phyloP scores from a whole-genome alignment of 345 rosid genomes.

The Trapa incisa region DNA sequence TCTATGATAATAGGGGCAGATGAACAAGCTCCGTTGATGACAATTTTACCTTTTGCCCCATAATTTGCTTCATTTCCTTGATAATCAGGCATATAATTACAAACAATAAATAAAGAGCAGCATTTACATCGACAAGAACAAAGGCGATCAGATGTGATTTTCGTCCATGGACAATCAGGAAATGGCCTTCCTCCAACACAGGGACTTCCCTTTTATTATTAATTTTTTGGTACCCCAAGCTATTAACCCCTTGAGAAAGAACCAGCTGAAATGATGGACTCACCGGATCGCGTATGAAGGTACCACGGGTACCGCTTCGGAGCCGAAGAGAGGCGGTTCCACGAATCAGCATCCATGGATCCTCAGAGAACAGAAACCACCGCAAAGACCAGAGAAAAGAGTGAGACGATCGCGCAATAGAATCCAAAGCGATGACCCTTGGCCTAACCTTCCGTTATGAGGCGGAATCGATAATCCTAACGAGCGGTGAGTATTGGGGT shows the following conservation, averaged over 20 bases:
- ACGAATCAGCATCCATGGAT: no score
- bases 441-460: no score
- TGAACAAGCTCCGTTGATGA: neutral
- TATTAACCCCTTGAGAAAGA: neutral
- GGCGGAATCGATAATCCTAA: no score
- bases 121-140: neutral
- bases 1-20: neutral
- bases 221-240: neutral
- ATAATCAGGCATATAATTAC: neutral
- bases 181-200: neutral
- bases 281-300: slow-evolving; percentile 91
- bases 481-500: no score
- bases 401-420: no score
- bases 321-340: no score
- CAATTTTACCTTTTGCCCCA: neutral
- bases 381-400: neutral
- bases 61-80: neutral
- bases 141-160: neutral
- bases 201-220: neutral
- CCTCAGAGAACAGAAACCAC: no score
- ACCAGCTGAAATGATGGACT: slow-evolving; percentile 12
- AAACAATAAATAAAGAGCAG: neutral
- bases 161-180: neutral
- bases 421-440: no score
- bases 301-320: slow-evolving; percentile 58